Evolutionary conservation across 805 yeast species (phyloP).

Genomic region (Candida incommunis): DNA sequence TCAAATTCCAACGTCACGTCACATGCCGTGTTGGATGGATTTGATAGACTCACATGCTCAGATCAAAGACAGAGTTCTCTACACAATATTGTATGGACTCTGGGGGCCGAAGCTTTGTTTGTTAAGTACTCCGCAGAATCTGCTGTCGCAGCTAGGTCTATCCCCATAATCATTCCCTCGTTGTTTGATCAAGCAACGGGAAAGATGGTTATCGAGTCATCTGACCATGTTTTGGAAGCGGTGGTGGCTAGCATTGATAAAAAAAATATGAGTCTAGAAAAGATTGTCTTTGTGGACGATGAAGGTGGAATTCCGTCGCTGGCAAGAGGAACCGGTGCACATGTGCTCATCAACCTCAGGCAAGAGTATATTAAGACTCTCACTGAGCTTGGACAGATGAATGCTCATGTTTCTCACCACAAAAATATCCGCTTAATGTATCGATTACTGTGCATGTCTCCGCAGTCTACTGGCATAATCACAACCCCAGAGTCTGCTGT

Average conservation of each 20-base stretch:
- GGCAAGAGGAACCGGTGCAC: slow-evolving; percentile 62
- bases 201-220: slow-evolving; percentile 19
- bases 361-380: slow-evolving; percentile 64
- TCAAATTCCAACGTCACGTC: slow-evolving; percentile 2
- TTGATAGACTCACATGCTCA: neutral
- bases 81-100: neutral
- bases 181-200: slow-evolving; percentile 22
- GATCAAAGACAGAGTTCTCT: neutral
- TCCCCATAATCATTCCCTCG: slow-evolving; percentile 22
- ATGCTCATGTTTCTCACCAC: slow-evolving; percentile 18
- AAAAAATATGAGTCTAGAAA: slow-evolving; percentile 60
- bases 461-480: slow-evolving; percentile 63
- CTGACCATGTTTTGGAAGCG: slow-evolving; percentile 27
- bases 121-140: slow-evolving; percentile 5
- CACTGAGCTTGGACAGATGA: slow-evolving; percentile 52
- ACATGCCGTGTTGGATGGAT: slow-evolving; percentile 4
- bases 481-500: slow-evolving; percentile 75
- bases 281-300: slow-evolving; percentile 63
- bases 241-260: slow-evolving; percentile 32
- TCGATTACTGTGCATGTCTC: slow-evolving; percentile 26
- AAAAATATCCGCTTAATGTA: slow-evolving; percentile 30
- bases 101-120: neutral
- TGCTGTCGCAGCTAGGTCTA: slow-evolving; percentile 6
- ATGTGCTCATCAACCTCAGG: slow-evolving; percentile 69
- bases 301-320: slow-evolving; percentile 85